These are phyloP conservation scores for Acorus calamus DNA, from an alignment of 106 monocot species.

Conservation along the genomic window DNA sequence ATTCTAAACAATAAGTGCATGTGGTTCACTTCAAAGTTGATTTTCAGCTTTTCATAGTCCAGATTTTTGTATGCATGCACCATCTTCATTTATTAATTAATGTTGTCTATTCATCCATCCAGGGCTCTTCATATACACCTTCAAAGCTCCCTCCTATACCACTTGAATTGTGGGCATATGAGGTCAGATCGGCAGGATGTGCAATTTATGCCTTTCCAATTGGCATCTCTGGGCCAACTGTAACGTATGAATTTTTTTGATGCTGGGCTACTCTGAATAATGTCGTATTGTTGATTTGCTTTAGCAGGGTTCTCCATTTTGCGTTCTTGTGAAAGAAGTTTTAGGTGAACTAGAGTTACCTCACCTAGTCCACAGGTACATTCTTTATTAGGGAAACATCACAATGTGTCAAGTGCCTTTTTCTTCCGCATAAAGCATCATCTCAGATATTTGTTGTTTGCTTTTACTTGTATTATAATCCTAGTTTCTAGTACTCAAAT, in stretches of 20 bases:
- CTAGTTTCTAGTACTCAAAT: too few relatives aligned
- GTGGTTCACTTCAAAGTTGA: too few relatives aligned
- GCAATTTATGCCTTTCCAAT: background rate
- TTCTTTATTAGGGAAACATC: background rate
- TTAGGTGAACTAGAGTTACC: slow-evolving; percentile 88
- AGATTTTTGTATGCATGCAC: too few relatives aligned
- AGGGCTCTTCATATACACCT: slow-evolving; percentile 72
- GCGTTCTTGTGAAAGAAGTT: slow-evolving; percentile 84
- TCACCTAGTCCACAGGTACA: slow-evolving; percentile 69
- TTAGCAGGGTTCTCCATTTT: slow-evolving; percentile 84
- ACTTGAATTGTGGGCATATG: slow-evolving; percentile 89
- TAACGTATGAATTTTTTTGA: background rate
- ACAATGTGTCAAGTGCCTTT: too few relatives aligned
- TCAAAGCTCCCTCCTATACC: slow-evolving; percentile 58
- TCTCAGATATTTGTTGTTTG: too few relatives aligned
- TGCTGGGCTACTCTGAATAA: background rate
- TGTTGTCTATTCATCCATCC: slow-evolving; percentile 5
- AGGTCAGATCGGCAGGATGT: slow-evolving; percentile 29
- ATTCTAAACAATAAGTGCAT: too few relatives aligned
- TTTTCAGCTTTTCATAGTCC: too few relatives aligned
- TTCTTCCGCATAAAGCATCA: too few relatives aligned
- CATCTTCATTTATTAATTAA: background rate
- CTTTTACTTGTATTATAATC: too few relatives aligned
- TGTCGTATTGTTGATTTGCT: slow-evolving; percentile 5
- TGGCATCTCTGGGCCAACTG: background rate